Base-by-base conservation (phyloP, 352 stramenopile genomes). In the Pythium rishiriense region DNA sequence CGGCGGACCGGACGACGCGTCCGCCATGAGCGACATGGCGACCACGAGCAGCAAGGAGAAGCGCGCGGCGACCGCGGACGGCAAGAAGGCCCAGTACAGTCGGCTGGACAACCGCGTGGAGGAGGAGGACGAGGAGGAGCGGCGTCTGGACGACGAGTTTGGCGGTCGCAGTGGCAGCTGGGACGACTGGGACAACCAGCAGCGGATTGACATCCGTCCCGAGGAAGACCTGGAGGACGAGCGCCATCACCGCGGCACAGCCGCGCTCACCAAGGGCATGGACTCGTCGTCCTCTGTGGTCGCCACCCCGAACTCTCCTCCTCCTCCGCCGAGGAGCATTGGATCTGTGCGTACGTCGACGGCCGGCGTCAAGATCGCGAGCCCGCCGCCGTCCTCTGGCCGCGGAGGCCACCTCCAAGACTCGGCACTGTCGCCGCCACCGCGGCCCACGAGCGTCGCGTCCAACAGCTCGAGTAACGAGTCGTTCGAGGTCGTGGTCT, bases 391-490 rank as follows among this genome's bases (percentile, higher is more conserved):
- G 15, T 61, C 39, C 41, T 6, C 24, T 50, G n/a, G 49, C 3
- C 24, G 45, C 7, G 21, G 43, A 19, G 29, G 17, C 39, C 63
- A 59, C n/a, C 54, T 79, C 52, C 74, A 75, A 26, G 72, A 85
- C 58, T 53, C 73, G 47, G 59, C 70, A 29, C 58, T 72, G n/a
- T 50, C 55, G 8, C 48, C 48, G 28, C 64, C 53, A 14, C 42
- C 51, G 43, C 62, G 52, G 24, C 35, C 57, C 45, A 75, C 72
- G 19, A 83, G 71, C 54, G 72, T 83, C 19, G 72, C 74, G 47
- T 90, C 77, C 37, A 85, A 86, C 60, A 87, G 78, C 63, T 62
- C 55, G 9, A 90, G 80, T 26, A 90, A 69, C 72, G 82, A 91
- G 39, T 90, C 78, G 50, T 90, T 86, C 49, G 80, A 91, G 19